Evolutionary conservation across 2,329 filamentous ascomycete genomes (phyloP), one percentile per base, ranked within the genome.

Genomic region (Monosporascus sp.): DNA sequence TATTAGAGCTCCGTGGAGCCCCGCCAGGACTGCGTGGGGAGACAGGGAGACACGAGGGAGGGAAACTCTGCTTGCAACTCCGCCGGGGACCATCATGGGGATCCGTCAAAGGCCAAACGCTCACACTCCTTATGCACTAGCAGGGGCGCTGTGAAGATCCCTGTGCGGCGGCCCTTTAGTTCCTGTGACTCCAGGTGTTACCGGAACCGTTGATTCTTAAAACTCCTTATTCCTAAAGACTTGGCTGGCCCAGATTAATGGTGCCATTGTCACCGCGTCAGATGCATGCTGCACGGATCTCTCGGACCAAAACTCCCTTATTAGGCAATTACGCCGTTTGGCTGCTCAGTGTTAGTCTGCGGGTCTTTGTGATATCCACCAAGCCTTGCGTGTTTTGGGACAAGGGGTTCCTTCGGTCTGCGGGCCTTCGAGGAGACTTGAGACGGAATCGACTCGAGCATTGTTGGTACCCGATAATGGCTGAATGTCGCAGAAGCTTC

Each of bases 371-470:
- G 24, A 46, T 31, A 17, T 27, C 24, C 43, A 46, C 43, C 24
- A 46, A 46, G 43, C 43, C 43, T 46, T 46, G 43, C 26, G 24
- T 20, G 20, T 55, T 60, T 57, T 67, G 62, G 64, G 64, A 66
- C 65, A 62, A 67, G 65, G 68, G 60, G 55, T 58, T 58, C 61
- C 9, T n/a, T 27, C 14, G 52, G 62, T 57, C 60, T 58, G 64
- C 65, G 65, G 65, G 65, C 63, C 62, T 62, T 61, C 64, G 53
- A 65, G 63, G 62, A 60, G 61, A 72, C 68, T 74, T 76, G 74
- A 76, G 74, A 76, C 74, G 71, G 66, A 65, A 65, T 65, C 65
- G 67, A 70, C 67, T 70, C 68, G 66, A 65, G 61, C 57, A 58
- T 63, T 53, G 61, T 58, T 60, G 41, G 59, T 65, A 62, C 66